A percentile compares a stretch with the other conserved stretches of the same genome.
Evolutionary conservation across 176 grass and related monocot genomes (phyloP).

Genomic region (Melocanna baccifera): DNA sequence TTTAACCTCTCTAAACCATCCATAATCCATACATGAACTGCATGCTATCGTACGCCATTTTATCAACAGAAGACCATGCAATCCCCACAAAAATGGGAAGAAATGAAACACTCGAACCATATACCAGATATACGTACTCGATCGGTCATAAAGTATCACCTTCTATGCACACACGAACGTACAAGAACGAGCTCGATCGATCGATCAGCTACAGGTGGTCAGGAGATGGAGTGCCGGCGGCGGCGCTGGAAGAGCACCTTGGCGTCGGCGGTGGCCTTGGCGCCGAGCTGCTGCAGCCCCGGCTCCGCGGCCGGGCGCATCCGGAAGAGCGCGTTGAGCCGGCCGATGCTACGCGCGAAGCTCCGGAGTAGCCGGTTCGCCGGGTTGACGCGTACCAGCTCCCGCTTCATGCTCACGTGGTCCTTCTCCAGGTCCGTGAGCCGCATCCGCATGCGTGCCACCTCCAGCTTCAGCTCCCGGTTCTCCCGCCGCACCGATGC

Average conservation of each 20-base stretch:
- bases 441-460: slow-evolving; percentile 89
- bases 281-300: slow-evolving; percentile 39
- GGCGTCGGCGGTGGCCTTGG: slow-evolving; percentile 58
- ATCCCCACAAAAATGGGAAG: slow-evolving; percentile 3
- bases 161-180: slow-evolving; percentile 27
- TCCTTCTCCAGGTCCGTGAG: slow-evolving; percentile 96
- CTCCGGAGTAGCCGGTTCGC: slow-evolving; percentile 72
- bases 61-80: neutral
- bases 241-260: slow-evolving; percentile 68
- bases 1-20: neutral
- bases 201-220: neutral
- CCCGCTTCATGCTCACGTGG: slow-evolving; percentile 90
- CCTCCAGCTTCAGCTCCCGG: slow-evolving; percentile 88
- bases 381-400: slow-evolving; percentile 69
- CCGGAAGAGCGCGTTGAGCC: slow-evolving; percentile 45
- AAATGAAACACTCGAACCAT: neutral
- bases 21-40: neutral
- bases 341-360: slow-evolving; percentile 68
- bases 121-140: neutral
- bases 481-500: slow-evolving; percentile 93
- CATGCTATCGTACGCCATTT: neutral
- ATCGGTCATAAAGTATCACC: neutral
- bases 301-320: slow-evolving; percentile 43
- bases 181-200: neutral
- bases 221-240: slow-evolving; percentile 58